Conservation (phyloP, 768 basidiomycete species). For the Collybia sp. region DNA sequence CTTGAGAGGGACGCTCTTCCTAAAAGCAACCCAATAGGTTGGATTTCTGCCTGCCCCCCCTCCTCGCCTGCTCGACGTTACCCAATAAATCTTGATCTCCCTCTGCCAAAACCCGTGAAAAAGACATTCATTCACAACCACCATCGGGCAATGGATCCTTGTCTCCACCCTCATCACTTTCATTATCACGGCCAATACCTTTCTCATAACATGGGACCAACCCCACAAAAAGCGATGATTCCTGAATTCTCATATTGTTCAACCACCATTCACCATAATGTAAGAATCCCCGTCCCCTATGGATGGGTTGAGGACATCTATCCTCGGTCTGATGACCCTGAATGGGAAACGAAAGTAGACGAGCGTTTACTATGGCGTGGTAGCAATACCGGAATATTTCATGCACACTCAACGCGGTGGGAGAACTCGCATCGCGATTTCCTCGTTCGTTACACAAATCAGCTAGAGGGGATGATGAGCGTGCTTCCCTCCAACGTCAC, state of each 20-base stretch:
- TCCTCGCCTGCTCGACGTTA: conserved; percentile 29
- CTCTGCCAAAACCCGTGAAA: conserved; percentile 22
- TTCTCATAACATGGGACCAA: conserved; percentile 39
- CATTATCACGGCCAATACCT: conserved; percentile 51
- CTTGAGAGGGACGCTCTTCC: conserved; percentile 28
- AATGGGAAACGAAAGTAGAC: conserved; percentile 53
- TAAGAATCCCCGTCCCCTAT: conserved; percentile 32
- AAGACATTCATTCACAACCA: conserved; percentile 51
- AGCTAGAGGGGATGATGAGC: conserved; percentile 29
- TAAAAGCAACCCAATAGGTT: conserved; percentile 22
- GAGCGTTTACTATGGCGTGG: conserved; percentile 59
- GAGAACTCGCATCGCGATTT: conserved; percentile 32
- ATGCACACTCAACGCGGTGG: conserved; percentile 33
- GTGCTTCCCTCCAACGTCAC: conserved; percentile 29
- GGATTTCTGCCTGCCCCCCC: conserved; percentile 36
- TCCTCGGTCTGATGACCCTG: conserved; percentile 37
- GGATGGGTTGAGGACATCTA: conserved; percentile 29
- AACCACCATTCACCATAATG: conserved; percentile 40
- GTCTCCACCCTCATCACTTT: conserved; percentile 37
- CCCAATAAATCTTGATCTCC: conserved; percentile 28
- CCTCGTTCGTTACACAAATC: conserved; percentile 31
- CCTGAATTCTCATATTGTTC: conserved; percentile 47
- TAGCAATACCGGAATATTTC: conserved; percentile 52
- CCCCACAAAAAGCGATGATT: conserved; percentile 33
- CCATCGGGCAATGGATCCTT: conserved; percentile 43